Conservation (phyloP, 345 rosid genomes). For the Aquilaria sinensis region DNA sequence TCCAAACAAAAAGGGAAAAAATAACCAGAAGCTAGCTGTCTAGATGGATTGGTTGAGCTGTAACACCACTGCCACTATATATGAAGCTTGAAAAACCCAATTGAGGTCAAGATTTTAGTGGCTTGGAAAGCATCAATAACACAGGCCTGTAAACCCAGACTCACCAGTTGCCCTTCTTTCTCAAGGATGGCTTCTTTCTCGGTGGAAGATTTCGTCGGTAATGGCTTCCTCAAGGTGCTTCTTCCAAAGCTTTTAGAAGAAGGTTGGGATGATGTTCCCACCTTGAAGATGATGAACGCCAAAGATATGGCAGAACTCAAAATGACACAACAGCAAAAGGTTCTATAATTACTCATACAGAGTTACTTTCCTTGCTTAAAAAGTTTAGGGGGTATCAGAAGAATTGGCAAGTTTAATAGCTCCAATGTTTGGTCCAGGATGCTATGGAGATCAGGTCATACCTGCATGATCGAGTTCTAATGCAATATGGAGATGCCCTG, state of each 20-base stretch:
- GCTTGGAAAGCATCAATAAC: slow-evolving; percentile 3
- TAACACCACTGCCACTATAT: slow-evolving; percentile 1
- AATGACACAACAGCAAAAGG: slow-evolving; percentile 57
- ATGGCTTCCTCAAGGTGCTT: slow-evolving; percentile 37
- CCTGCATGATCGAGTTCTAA: slow-evolving; percentile 57
- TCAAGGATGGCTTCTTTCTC: slow-evolving; percentile 52
- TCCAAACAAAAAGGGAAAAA: no score
- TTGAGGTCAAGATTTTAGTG: slow-evolving; percentile 1
- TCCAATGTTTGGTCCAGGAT: slow-evolving; percentile 24
- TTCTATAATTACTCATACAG: slow-evolving; percentile 8
- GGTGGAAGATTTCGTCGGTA: slow-evolving; percentile 55
- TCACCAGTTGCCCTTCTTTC: slow-evolving; percentile 1
- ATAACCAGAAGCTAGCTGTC: background rate
- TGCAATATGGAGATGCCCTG: slow-evolving; percentile 47
- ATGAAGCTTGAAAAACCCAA: background rate
- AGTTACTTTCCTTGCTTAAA: background rate
- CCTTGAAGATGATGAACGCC: slow-evolving; percentile 56
- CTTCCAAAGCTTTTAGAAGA: slow-evolving; percentile 54
- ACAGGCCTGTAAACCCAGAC: background rate
- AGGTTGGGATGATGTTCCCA: slow-evolving; percentile 77
- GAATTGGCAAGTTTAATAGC: background rate
- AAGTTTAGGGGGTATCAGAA: slow-evolving; percentile 2
- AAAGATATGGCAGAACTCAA: slow-evolving; percentile 48
- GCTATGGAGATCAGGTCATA: slow-evolving; percentile 54
- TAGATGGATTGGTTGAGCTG: slow-evolving; percentile 2